Evolutionary conservation across 2,329 filamentous ascomycete species (phyloP).

Genomic region (Ascochyta viciae-villosae): DNA sequence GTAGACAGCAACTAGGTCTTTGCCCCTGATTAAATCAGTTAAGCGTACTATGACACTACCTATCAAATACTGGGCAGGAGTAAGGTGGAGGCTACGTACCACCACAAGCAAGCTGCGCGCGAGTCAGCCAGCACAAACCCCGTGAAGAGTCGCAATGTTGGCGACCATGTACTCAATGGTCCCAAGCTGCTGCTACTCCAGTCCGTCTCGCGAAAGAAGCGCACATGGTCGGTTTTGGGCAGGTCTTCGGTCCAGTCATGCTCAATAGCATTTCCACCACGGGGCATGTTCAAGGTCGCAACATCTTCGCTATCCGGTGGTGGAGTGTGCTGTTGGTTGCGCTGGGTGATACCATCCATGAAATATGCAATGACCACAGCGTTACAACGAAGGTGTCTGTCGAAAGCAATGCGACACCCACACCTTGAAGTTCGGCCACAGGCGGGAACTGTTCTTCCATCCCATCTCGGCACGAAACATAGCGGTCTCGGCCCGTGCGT

Average conservation of each 20-base stretch:
- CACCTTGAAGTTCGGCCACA: constrained; percentile 3
- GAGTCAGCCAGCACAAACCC: constrained; percentile 43
- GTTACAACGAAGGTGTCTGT: constrained; percentile 9
- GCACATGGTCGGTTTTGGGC: constrained; percentile 41
- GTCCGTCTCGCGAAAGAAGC: constrained; percentile 40
- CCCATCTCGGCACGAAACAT: constrained; percentile 9
- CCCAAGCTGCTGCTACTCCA: constrained; percentile 40
- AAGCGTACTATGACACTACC: not conserved
- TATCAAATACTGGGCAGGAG: not conserved
- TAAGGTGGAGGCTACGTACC: constrained; percentile 24
- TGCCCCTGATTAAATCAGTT: constrained; percentile 27
- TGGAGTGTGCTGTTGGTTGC: constrained; percentile 21
- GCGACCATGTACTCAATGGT: constrained; percentile 33
- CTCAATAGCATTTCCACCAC: constrained; percentile 16
- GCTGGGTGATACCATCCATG: constrained; percentile 15
- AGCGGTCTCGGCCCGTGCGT: constrained; percentile 6
- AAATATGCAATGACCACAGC: constrained; percentile 5
- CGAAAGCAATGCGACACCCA: constrained; percentile 3
- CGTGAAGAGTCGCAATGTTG: constrained; percentile 39
- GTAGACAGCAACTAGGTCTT: constrained; percentile 42
- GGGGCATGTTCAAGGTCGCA: constrained; percentile 11
- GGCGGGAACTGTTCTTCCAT: constrained; percentile 5
- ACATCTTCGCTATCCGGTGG: constrained; percentile 22
- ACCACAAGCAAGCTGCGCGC: constrained; percentile 44
- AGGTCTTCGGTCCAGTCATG: constrained; percentile 41